Conservation (phyloP, 2,329 filamentous ascomycete genomes). For the Aspergillus pseudoviridinutans region DNA sequence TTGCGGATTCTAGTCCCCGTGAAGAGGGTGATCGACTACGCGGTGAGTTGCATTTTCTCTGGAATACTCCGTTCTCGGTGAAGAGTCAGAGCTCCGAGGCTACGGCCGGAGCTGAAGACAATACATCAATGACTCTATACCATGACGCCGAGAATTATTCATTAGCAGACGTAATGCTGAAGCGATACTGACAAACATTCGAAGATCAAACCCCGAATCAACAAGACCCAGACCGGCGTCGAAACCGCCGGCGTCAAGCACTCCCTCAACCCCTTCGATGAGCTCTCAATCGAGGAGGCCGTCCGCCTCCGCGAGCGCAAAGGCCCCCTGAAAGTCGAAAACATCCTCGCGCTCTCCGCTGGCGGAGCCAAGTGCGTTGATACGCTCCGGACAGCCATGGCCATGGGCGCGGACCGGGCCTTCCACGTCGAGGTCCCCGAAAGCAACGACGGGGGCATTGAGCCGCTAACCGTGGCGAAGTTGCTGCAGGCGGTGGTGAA, state of each 20-base stretch:
- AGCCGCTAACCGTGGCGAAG: slow-evolving; percentile 91
- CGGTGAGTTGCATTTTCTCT: slow-evolving; percentile 50
- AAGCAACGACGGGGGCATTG: slow-evolving; percentile 62
- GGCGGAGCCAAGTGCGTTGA: slow-evolving; percentile 85
- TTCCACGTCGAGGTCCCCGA: slow-evolving; percentile 82
- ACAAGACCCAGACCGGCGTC: slow-evolving; percentile 74
- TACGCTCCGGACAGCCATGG: slow-evolving; percentile 91
- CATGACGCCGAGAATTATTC: not conserved
- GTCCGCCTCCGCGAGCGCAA: slow-evolving; percentile 91
- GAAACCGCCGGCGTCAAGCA: slow-evolving; percentile 92
- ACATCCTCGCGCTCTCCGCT: slow-evolving; percentile 86
- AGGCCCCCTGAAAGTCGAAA: slow-evolving; percentile 71
- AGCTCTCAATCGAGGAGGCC: slow-evolving; percentile 94
- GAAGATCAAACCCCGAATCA: slow-evolving; percentile 67
- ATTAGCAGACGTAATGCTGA: not conserved
- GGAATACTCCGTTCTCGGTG: slow-evolving; percentile 18
- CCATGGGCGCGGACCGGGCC: slow-evolving; percentile 91
- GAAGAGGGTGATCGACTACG: slow-evolving; percentile 84
- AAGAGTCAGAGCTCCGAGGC: slow-evolving; percentile 1
- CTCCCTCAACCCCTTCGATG: slow-evolving; percentile 98
- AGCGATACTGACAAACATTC: not conserved
- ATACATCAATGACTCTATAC: not conserved
- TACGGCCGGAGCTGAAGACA: not conserved
- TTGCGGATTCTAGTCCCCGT: slow-evolving; percentile 75
- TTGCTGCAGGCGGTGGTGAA: slow-evolving; percentile 75